Conservation (phyloP, 169 alveolate genomes). For the Eimeria falciformis region DNA sequence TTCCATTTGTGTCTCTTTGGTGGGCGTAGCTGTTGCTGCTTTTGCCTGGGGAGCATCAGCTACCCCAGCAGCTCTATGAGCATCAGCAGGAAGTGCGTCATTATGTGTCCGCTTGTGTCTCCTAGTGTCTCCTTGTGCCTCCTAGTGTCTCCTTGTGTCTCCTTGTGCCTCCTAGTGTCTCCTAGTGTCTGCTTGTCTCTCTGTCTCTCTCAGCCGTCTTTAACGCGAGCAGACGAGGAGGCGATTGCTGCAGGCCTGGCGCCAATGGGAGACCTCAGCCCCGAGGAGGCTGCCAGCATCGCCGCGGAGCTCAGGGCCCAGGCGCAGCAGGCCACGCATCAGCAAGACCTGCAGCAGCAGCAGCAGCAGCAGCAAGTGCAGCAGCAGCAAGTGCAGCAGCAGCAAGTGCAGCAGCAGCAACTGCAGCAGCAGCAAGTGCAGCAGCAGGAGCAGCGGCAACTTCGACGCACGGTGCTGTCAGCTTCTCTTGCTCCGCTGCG, state of each 20-base stretch:
- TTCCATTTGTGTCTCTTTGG: no score
- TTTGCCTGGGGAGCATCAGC: background rate
- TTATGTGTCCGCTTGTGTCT: background rate
- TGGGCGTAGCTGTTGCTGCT: background rate
- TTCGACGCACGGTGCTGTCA: conserved; percentile 4
- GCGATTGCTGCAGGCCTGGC: conserved; percentile 42
- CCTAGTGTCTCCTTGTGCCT: background rate
- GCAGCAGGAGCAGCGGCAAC: no score
- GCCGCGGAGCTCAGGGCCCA: conserved; percentile 49
- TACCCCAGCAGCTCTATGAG: background rate
- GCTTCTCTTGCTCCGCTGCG: conserved; percentile 24
- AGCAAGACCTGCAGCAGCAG: conserved; percentile 52
- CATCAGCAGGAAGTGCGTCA: background rate
- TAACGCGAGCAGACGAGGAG: conserved; percentile 26
- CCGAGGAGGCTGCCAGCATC: conserved; percentile 48
- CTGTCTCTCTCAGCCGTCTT: conserved; percentile 23
- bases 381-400: no score
- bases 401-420: no score
- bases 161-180: background rate
- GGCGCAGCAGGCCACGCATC: background rate
- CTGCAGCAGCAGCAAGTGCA: no score
- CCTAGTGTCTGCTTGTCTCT: background rate
- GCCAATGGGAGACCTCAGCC: conserved; percentile 55
- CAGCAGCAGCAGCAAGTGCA: conserved; percentile 39
- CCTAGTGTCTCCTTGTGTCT: no score